Evolutionary conservation across 2,329 filamentous ascomycete genomes (phyloP), one percentile per base, ranked within the genome.

Genomic region (Talaromyces atroroseus): DNA sequence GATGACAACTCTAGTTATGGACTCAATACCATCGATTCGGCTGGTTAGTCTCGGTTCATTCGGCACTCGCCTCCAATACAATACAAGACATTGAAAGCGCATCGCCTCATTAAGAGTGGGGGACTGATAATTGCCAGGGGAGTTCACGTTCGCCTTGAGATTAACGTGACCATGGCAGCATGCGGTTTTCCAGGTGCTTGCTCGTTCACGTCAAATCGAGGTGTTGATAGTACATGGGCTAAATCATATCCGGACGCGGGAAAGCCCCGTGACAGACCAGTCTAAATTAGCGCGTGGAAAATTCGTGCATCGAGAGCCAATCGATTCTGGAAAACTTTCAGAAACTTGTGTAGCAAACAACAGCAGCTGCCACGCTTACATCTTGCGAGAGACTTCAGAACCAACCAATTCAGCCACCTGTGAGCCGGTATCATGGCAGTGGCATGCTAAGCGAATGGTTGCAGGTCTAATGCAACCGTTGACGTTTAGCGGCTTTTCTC

Each of bases 381-480:
- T 74, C 66, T 54, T 63, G 65, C 60, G 69, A 69, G 58, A 69
- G 68, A 59, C 72, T 69, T 74, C 59, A 64, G 40, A 65, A 57
- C 71, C 71, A 74, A 72, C 71, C 68, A 61, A 67, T 72, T 67
- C 65, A 70, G 70, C 71, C 72, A 74, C 69, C 58, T 67, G 60
- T 63, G 50, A 56, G 48, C n/a, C 49, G 42, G 24, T 57, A 49
- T 59, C 42, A 44, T 57, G 55, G 42, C 36, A 51, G 57, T 56
- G 62, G 80, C 81, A 74, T 66, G 83, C 81, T 63, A 85, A 82
- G 50, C 82, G 81, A 54, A 84, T 72, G 42, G 21, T 81, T 59
- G 77, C 80, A 50, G 80, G 82, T 59, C 72, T 74, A 64, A 53
- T 58, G 65, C 24, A 40, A 38, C 40, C 23, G 52, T 50, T 45